Conservation (phyloP, 805 yeast species). For the Ogataea methanolica region DNA sequence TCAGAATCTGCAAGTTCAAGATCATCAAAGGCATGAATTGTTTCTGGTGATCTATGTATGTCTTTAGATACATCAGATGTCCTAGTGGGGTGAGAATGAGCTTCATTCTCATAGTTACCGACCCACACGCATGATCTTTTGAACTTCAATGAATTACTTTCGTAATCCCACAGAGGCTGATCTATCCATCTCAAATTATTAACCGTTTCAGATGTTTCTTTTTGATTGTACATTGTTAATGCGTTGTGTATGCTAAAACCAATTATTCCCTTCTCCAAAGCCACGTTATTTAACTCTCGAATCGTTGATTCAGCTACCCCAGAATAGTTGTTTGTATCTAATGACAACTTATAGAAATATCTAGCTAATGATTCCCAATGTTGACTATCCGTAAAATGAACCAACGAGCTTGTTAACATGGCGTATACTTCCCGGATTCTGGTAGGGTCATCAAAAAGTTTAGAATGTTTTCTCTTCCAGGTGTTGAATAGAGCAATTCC, state of each 20-base stretch:
- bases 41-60: too few species aligned
- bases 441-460: neutral
- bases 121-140: slow-evolving; percentile 13
- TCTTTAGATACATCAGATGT: too few species aligned
- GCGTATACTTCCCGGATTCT: slow-evolving; percentile 8
- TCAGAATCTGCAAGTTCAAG: slow-evolving; percentile 78
- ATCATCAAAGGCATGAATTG: slow-evolving; percentile 58
- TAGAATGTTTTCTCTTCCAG: slow-evolving; percentile 4
- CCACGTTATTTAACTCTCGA: slow-evolving; percentile 1
- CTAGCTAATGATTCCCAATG: slow-evolving; percentile 14
- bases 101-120: slow-evolving; percentile 9
- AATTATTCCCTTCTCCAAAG: neutral
- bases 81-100: too few species aligned
- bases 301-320: neutral
- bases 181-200: slow-evolving; percentile 15
- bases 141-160: slow-evolving; percentile 11
- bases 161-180: slow-evolving; percentile 13
- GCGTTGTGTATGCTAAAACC: slow-evolving; percentile 6
- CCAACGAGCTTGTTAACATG: slow-evolving; percentile 12
- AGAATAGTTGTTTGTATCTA: slow-evolving; percentile 3
- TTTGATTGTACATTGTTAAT: slow-evolving; percentile 15
- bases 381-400: slow-evolving; percentile 10
- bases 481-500: slow-evolving; percentile 16
- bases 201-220: slow-evolving; percentile 4
- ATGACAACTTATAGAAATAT: slow-evolving; percentile 15